Percentiles rank a stretch among this genome's conserved stretches.
These are phyloP conservation scores for Pleodorina starrii DNA, from an alignment of 139 green algal genomes.

Conservation along the genomic window DNA sequence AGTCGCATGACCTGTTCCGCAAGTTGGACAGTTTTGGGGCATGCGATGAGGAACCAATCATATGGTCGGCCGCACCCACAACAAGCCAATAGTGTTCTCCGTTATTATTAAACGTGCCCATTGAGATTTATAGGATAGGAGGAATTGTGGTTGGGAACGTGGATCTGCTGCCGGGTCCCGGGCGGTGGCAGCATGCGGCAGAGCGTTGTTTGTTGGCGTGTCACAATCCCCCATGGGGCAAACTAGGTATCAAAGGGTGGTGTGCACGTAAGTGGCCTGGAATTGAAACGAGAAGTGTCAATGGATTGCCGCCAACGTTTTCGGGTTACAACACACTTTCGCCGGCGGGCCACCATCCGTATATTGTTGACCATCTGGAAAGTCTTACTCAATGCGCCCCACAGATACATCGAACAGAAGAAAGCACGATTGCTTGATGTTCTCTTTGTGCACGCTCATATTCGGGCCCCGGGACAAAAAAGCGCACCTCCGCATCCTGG, in stretches of 20 bases:
- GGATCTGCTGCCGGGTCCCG: too few relatives aligned
- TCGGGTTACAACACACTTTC: neutral
- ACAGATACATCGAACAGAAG: neutral
- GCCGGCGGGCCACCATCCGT: neutral
- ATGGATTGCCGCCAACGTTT: neutral
- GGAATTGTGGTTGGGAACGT: too few relatives aligned
- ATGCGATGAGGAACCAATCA: too few relatives aligned
- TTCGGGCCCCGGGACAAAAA: neutral
- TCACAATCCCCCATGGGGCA: too few relatives aligned
- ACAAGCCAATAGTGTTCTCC: neutral
- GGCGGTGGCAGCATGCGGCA: neutral
- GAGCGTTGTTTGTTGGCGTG: too few relatives aligned
- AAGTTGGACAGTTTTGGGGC: neutral
- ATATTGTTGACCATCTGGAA: neutral
- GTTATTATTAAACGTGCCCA: neutral
- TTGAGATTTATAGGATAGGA: too few relatives aligned
- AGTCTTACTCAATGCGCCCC: neutral
- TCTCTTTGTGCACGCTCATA: neutral
- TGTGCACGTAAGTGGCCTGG: neutral
- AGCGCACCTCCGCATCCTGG: neutral
- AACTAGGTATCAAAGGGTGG: too few relatives aligned
- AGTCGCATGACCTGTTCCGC: slow-evolving; percentile 26
- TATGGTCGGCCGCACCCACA: neutral
- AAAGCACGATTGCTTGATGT: neutral
- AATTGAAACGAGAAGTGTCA: neutral